Base-by-base conservation (phyloP, 202 grass and related monocot species). In the Schoenoplectus tabernaemontani region DNA sequence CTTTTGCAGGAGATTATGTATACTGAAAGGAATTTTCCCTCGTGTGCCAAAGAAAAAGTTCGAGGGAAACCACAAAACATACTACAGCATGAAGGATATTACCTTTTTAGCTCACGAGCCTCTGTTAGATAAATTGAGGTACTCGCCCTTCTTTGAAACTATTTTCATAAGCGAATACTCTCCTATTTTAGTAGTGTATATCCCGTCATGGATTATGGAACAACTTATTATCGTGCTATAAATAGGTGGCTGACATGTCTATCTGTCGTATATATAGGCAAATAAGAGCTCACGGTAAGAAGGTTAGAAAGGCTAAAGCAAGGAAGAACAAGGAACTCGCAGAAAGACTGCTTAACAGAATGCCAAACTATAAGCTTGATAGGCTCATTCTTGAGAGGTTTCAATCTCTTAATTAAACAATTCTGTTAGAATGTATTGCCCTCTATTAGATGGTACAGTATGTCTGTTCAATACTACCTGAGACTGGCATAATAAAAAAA, bases 31-130 rank as follows among this genome's bases (percentile, higher is more conserved):
- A 0, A 87, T 96, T 22, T 94, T 91, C 47, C 92, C 92, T 10
- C 83, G 90, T 30, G 90, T 87, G 50, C 96, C 88, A 0, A 99
- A 99, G 81, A 96, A 96, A 83, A 99, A 99, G 79, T 87, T 91
- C 34, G 92, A 95, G 80, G 96, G 96, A 78, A 99, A 96, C 76
- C 83, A 96, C 88, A 99, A 96, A 85, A 99, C 92, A 9, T 99
- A 96, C 22, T 99, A 96, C 74, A 88, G 92, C 85, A 89, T 86
- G 85, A 96, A 99, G 78, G 96, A 96, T 60, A 99, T 99, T 5
- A 53, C 32, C 57, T 99, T 99, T 65, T 76, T 99, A 19, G 43
- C 46, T 36, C 96, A 96, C 12, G 96, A 99, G 24, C 92, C 92
- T 74, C 82, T 99, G 75, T 81, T 92, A 10, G 82, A 93, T 70